Evolutionary conservation across 2,329 filamentous ascomycete genomes (phyloP).

Genomic region (Aspergillus vadensis): DNA sequence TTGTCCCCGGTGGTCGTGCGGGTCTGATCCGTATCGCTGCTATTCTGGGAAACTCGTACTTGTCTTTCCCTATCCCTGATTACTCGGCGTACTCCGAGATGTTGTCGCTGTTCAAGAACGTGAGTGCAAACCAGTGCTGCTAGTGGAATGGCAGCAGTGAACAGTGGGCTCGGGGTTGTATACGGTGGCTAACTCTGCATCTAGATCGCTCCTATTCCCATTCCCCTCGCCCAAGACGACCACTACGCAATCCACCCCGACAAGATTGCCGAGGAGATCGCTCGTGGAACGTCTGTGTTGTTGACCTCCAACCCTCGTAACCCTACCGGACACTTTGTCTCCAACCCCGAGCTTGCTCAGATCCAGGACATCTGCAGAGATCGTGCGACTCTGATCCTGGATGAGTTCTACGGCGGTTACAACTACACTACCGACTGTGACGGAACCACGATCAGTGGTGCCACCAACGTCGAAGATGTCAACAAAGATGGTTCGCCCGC

Average conservation of each 20-base stretch:
- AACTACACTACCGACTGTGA: conserved; percentile 94
- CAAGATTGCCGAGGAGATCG: conserved; percentile 89
- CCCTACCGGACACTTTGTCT: conserved; percentile 84
- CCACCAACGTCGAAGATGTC: conserved; percentile 86
- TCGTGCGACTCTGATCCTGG: conserved; percentile 86
- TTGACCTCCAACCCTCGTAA: conserved; percentile 95
- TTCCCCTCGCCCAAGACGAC: conserved; percentile 80
- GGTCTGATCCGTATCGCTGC: conserved; percentile 94
- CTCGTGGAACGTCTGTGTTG: conserved; percentile 82
- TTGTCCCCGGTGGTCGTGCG: conserved; percentile 89
- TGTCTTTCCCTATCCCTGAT: conserved; percentile 92
- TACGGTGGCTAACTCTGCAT: not conserved
- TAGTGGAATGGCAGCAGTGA: too few species aligned
- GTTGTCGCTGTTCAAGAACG: conserved; percentile 89
- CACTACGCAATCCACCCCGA: conserved; percentile 91
- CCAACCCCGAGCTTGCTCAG: conserved; percentile 79
- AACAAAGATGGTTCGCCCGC: conserved; percentile 64
- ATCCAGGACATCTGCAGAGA: conserved; percentile 93
- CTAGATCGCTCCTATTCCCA: conserved; percentile 81
- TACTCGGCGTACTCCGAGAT: conserved; percentile 99
- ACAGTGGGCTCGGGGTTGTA: not conserved
- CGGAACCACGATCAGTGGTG: conserved; percentile 82
- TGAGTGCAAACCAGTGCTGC: conserved; percentile 21
- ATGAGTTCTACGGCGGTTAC: conserved; percentile 96
- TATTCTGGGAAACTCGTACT: conserved; percentile 86